Evolutionary conservation across 805 yeast genomes (phyloP).

Genomic region (Sugiyamaella smithiae): DNA sequence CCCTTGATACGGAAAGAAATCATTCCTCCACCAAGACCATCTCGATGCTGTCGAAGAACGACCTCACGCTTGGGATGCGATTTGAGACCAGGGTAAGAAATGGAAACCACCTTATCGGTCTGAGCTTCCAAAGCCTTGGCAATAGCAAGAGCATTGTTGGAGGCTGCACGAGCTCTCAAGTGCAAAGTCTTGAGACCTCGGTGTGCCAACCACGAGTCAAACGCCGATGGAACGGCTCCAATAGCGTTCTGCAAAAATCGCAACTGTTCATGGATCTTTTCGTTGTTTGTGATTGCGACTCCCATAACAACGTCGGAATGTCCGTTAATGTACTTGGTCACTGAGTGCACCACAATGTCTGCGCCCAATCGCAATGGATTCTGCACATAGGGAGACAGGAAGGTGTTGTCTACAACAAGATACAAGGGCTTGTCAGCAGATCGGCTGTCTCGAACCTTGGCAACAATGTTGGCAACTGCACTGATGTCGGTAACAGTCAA

Average conservation of each 20-base stretch:
- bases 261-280: conserved; percentile 56
- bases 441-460: conserved; percentile 42
- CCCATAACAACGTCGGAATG: conserved; percentile 92
- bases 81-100: conserved; percentile 81
- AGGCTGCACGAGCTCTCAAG: conserved; percentile 70
- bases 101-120: conserved; percentile 52
- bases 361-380: conserved; percentile 83
- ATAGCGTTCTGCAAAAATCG: conserved; percentile 82
- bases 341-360: conserved; percentile 84
- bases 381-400: conserved; percentile 81
- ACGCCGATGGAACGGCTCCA: conserved; percentile 87
- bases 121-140: conserved; percentile 56
- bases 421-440: conserved; percentile 44
- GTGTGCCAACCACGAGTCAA: conserved; percentile 90
- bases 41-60: conserved; percentile 73
- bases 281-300: conserved; percentile 67
- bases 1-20: conserved; percentile 83
- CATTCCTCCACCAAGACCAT: conserved; percentile 89
- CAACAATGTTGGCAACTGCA: conserved; percentile 55
- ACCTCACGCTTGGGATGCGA: conserved; percentile 61
- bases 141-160: conserved; percentile 61
- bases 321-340: conserved; percentile 87
- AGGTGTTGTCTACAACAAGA: conserved; percentile 84
- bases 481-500: conserved; percentile 72
- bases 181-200: conserved; percentile 87